Evolutionary conservation across 2,329 filamentous ascomycete species (phyloP), one percentile per base, ranked within the genome.

Genomic region (Penicillium olsonii): DNA sequence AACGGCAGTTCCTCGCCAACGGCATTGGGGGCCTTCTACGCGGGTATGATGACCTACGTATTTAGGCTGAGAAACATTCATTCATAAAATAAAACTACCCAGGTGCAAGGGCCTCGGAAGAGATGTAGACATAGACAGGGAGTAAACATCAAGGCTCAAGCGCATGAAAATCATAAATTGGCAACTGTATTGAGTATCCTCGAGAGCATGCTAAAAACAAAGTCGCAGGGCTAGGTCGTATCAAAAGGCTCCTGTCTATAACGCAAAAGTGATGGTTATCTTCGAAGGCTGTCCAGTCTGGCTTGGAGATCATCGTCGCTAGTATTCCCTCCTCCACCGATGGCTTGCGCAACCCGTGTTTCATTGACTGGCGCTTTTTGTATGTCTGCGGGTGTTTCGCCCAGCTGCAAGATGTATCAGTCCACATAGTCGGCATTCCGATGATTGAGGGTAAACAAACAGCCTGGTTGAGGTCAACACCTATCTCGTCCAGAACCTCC

Each of bases 401-500:
- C 92, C 63, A 99, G 83, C 91, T 97, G 67, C 55, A 61, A 17
- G 31, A 47, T 37, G 38, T 34, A 56, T 69, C 42, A 68, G 65
- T 37, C 19, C 10, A 18, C 14, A 45, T 22, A 20, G 14, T 39
- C 45, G 6, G 24, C 22, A 10, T 27, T 34, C 44, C 12, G 14
- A 33, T 27, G 15, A 7, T 22, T n/a, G 19, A 29, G 18, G 40
- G 34, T 56, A 46, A 34, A 80, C 89, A 75, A 80, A 97, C 92
- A 61, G 89, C 81, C 74, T 94, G 88, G 62, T 87, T 91, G 50
- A 97, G 80, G 66, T 99, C 92, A 24, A 99, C 86, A 45, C 94
- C 94, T 68, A 99, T 96, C 74, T 97, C 94, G 67, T 97, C 94
- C 64, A 99, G 73, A 5, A 99, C 90, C 73, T 96, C 91, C 64